phyloP scores from a whole-genome alignment of 805 yeast genomes.

The Ogataea zsoltii region DNA sequence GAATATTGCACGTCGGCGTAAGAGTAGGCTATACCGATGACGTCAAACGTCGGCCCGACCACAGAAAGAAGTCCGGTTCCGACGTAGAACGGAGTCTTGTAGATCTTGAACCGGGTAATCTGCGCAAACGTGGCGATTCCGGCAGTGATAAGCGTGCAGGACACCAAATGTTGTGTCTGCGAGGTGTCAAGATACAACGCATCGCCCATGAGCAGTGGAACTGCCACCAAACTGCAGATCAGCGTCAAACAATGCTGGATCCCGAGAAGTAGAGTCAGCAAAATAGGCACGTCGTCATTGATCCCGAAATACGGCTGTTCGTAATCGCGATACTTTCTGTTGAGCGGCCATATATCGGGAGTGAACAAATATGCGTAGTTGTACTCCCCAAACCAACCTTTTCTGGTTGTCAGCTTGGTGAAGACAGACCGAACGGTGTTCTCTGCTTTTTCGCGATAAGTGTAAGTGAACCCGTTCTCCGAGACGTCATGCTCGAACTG shows the following conservation, averaged over 20 bases:
- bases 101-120: slow-evolving; percentile 70
- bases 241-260: slow-evolving; percentile 78
- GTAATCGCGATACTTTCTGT: slow-evolving; percentile 40
- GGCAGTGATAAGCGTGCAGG: slow-evolving; percentile 64
- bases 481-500: too few relatives aligned
- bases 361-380: slow-evolving; percentile 72
- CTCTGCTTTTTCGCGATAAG: background rate
- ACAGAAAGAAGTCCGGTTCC: slow-evolving; percentile 83
- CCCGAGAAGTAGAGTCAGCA: slow-evolving; percentile 68
- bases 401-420: slow-evolving; percentile 29
- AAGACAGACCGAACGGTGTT: background rate
- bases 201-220: slow-evolving; percentile 65
- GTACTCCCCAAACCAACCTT: slow-evolving; percentile 76
- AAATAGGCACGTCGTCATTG: slow-evolving; percentile 67
- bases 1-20: slow-evolving; percentile 69
- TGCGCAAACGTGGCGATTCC: slow-evolving; percentile 66
- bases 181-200: slow-evolving; percentile 52
- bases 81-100: slow-evolving; percentile 60
- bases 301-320: slow-evolving; percentile 75
- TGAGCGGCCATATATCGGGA: slow-evolving; percentile 66
- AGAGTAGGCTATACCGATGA: slow-evolving; percentile 67
- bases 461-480: background rate
- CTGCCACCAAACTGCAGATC: slow-evolving; percentile 80
- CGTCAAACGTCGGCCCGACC: slow-evolving; percentile 81
- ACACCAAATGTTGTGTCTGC: slow-evolving; percentile 55